Evolutionary conservation across 2,329 filamentous ascomycete genomes (phyloP).

Genomic region (Mycocentrospora acerina): DNA sequence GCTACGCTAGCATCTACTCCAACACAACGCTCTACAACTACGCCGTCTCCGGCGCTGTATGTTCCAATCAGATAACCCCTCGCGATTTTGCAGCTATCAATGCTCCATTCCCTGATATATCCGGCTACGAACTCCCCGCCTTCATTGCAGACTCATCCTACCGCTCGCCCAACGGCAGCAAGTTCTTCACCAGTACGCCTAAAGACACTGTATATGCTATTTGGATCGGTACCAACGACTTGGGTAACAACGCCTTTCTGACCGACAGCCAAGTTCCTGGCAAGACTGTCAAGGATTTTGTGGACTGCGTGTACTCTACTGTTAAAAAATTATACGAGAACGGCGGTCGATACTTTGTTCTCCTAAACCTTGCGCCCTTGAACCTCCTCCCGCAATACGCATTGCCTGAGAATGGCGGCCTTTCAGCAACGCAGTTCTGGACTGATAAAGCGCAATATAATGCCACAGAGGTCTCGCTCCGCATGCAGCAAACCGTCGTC

Average conservation of each 20-base stretch:
- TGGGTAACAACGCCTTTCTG: slow-evolving; percentile 67
- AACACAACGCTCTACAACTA: slow-evolving; percentile 64
- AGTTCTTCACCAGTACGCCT: slow-evolving; percentile 49
- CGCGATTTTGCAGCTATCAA: slow-evolving; percentile 56
- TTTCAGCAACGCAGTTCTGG: slow-evolving; percentile 50
- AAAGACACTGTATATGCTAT: slow-evolving; percentile 71
- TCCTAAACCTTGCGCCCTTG: slow-evolving; percentile 69
- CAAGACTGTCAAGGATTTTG: slow-evolving; percentile 64
- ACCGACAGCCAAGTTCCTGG: slow-evolving; percentile 62
- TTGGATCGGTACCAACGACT: slow-evolving; percentile 82
- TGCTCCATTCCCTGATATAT: slow-evolving; percentile 59
- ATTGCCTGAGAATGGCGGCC: slow-evolving; percentile 48
- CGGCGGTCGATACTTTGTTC: slow-evolving; percentile 69
- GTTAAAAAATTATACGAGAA: slow-evolving; percentile 65
- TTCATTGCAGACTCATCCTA: slow-evolving; percentile 48
- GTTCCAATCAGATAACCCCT: slow-evolving; percentile 67
- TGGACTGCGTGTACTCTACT: slow-evolving; percentile 66
- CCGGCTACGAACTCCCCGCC: slow-evolving; percentile 50
- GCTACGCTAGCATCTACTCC: slow-evolving; percentile 63
- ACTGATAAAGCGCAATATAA: slow-evolving; percentile 50
- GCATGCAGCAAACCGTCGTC: slow-evolving; percentile 55
- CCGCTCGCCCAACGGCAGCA: slow-evolving; percentile 37
- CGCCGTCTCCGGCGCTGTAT: slow-evolving; percentile 71
- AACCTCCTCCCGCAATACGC: slow-evolving; percentile 69
- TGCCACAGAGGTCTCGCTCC: slow-evolving; percentile 51